Evolutionary conservation across 345 rosid species (phyloP), one percentile per base, ranked within the genome.

Genomic region (Anastatica hierochuntica): DNA sequence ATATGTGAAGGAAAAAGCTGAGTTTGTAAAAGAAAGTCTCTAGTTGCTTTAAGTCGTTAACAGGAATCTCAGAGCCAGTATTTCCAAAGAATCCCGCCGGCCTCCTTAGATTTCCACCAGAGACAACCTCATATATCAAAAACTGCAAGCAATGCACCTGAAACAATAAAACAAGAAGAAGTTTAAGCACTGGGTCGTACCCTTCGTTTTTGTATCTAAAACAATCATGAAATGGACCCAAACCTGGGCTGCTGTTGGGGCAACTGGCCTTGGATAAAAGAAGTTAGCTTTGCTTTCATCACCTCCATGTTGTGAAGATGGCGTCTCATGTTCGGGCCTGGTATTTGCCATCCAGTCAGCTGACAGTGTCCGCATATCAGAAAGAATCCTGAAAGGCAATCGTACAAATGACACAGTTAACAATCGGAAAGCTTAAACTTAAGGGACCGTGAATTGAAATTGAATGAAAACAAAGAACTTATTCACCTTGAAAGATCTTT

Each of bases 331-430:
- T 60, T 88, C 97, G 8, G 95, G 72, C 76, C 74, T 85, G 21
- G 88, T 83, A 64, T 88, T 92, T 69, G 98, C 97, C 98, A 92
- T 88, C 98, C 98, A 92, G 70, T 92, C 98, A 23, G 98, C 98
- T 30, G 98, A 88, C 67, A 92, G 96, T 43, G 98, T 92, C 73
- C 98, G 80, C 98, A 92, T 88, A 76, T 92, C 98, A 35, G 97
- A 92, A 64, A 92, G 95, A 69, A 92, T 88, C 95, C 98, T 88
- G 82, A 70, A 21, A 72, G 8, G 53, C 30, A 49, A 51, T 37
- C 51, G 46, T 17, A 41, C 31, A 58, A 6, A 58, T 19, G 31
- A 58, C 21, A 58, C 46, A 17, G 16, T 52, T 45, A 30, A 44
- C 9, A 16, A 14, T 21, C 31, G 21, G 49, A 14, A 30, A 46